Evolutionary conservation across 148 eudicot genomes (phyloP).

Genomic region (Pharnaceum exiguum): DNA sequence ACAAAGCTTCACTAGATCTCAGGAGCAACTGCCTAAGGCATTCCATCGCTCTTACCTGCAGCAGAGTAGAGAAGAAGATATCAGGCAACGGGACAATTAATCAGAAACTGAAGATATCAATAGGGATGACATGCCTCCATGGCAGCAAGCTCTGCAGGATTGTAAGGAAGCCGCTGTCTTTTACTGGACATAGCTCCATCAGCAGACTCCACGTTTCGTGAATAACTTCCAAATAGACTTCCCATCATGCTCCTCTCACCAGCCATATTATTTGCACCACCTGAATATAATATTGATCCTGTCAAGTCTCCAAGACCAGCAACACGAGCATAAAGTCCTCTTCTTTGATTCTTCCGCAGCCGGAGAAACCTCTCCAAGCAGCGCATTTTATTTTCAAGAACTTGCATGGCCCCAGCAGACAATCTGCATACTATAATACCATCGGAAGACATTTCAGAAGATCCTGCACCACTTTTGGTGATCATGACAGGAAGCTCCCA

Average conservation of each 20-base stretch:
- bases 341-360: slow-evolving; percentile 80
- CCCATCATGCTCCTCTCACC: slow-evolving; percentile 67
- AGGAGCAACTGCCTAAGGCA: slow-evolving; percentile 94
- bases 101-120: background rate
- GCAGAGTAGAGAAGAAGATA: background rate
- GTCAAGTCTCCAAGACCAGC: slow-evolving; percentile 91
- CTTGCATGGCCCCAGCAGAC: slow-evolving; percentile 66
- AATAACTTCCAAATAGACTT: slow-evolving; percentile 66
- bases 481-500: slow-evolving; percentile 92
- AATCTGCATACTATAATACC: slow-evolving; percentile 71
- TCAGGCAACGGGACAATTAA: background rate
- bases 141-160: slow-evolving; percentile 82
- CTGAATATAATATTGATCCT: slow-evolving; percentile 77
- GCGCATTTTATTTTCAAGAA: slow-evolving; percentile 89
- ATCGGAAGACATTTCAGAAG: slow-evolving; percentile 42
- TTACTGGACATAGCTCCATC: slow-evolving; percentile 61
- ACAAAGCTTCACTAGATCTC: slow-evolving; percentile 86
- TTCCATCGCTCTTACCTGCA: slow-evolving; percentile 94
- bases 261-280: slow-evolving; percentile 53
- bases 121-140: slow-evolving; percentile 59
- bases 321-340: slow-evolving; percentile 92
- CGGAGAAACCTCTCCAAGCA: slow-evolving; percentile 78
- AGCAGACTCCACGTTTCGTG: slow-evolving; percentile 50
- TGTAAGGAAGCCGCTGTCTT: slow-evolving; percentile 89
- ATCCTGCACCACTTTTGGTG: slow-evolving; percentile 39